These are phyloP conservation scores for Stephania yunnanensis DNA, from an alignment of 164 flowering plant genomes.

Conservation along the genomic window DNA sequence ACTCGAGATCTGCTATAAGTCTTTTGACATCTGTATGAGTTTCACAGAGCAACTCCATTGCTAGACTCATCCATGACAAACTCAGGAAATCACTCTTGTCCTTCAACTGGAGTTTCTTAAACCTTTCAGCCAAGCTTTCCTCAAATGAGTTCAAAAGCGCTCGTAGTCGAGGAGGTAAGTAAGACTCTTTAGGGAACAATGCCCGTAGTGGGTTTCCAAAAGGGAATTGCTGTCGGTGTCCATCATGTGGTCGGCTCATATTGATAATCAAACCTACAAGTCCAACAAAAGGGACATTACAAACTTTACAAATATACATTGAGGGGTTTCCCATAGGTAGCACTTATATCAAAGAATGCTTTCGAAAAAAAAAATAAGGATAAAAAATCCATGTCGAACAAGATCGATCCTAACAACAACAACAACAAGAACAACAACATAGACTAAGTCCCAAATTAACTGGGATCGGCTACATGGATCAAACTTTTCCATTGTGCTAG, in stretches of 20 bases:
- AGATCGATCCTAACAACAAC: too few relatives aligned
- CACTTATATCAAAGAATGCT: neutral
- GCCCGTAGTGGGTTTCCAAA: slow-evolving; percentile 77
- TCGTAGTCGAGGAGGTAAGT: slow-evolving; percentile 39
- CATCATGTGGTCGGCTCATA: slow-evolving; percentile 86
- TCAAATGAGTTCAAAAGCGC: slow-evolving; percentile 56
- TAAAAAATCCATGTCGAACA: too few relatives aligned
- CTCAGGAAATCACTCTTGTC: slow-evolving; percentile 44
- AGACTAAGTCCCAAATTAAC: too few relatives aligned
- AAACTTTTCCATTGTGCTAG: too few relatives aligned
- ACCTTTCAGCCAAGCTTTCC: slow-evolving; percentile 44
- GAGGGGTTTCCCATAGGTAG: too few relatives aligned
- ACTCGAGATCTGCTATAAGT: slow-evolving; percentile 67
- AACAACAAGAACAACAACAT: too few relatives aligned
- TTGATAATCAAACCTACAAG: neutral
- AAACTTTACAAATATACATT: neutral
- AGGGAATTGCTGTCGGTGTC: slow-evolving; percentile 54
- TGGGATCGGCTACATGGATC: too few relatives aligned
- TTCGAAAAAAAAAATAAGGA: too few relatives aligned
- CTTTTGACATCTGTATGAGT: slow-evolving; percentile 62
- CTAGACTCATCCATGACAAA: slow-evolving; percentile 81
- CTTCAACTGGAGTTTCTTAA: slow-evolving; percentile 47
- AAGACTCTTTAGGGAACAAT: slow-evolving; percentile 63
- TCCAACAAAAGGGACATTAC: neutral
- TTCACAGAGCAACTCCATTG: slow-evolving; percentile 60